Evolutionary conservation across 2,329 filamentous ascomycete genomes (phyloP).

Genomic region (Pestalotiopsis sp.): DNA sequence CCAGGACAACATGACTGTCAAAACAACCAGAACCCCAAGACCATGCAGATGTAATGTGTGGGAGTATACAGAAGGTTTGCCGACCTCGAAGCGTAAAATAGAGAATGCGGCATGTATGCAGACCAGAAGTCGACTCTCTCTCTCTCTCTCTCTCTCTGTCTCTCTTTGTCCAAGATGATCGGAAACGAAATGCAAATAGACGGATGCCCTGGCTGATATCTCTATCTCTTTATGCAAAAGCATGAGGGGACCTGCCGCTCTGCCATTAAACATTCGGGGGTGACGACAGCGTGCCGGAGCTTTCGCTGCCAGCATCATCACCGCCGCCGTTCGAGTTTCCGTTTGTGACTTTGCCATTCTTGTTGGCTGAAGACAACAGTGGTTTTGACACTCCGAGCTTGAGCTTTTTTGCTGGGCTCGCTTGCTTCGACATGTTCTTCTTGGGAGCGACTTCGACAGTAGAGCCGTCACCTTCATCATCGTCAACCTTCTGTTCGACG

Average conservation of each 20-base stretch:
- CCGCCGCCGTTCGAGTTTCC: constrained; percentile 16
- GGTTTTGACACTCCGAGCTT: constrained; percentile 46
- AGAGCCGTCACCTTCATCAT: constrained; percentile 36
- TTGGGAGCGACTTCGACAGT: constrained; percentile 42
- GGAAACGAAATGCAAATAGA: not conserved
- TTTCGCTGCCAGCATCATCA: constrained; percentile 55
- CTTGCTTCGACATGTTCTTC: constrained; percentile 40
- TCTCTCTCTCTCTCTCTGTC: too few species aligned
- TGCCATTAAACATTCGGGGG: constrained; percentile 38
- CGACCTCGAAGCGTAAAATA: not conserved
- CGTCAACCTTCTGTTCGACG: constrained; percentile 45
- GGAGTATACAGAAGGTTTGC: not conserved
- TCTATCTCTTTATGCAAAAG: constrained; percentile 3
- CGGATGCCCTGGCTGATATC: not conserved
- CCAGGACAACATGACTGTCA: not conserved
- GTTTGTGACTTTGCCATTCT: constrained; percentile 39
- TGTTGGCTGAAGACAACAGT: constrained; percentile 47
- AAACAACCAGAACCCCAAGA: not conserved
- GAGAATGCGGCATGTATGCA: not conserved
- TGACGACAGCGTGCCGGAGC: constrained; percentile 56
- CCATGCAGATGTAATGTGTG: constrained; percentile 4
- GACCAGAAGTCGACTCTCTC: not conserved
- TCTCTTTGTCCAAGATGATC: not conserved
- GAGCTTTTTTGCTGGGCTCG: constrained; percentile 45
- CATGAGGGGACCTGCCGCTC: not conserved